phyloP scores from a whole-genome alignment of 495 filamentous ascomycete genomes.

The Amphirosellinia nigrospora region DNA sequence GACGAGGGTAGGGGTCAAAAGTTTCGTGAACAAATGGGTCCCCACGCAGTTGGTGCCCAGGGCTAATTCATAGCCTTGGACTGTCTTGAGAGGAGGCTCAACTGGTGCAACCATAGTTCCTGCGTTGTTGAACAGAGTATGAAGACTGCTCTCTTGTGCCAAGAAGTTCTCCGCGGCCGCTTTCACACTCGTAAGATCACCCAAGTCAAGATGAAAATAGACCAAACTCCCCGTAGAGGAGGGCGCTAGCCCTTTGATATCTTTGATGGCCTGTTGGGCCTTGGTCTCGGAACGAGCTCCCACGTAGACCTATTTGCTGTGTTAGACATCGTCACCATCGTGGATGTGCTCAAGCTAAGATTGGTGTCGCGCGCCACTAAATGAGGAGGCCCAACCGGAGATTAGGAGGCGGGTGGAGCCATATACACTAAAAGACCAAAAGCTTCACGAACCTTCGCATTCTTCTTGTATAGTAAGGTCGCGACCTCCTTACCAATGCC shows the following conservation, averaged over 20 bases:
- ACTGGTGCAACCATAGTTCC: constrained; percentile 41
- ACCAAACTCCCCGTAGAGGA: constrained; percentile 25
- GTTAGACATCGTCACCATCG: neutral
- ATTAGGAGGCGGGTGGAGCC: constrained; percentile 33
- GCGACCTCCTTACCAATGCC: constrained; percentile 49
- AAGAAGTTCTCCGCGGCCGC: constrained; percentile 29
- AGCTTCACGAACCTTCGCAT: constrained; percentile 35
- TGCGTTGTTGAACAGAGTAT: constrained; percentile 35
- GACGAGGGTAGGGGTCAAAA: constrained; percentile 46
- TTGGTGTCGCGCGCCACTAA: neutral
- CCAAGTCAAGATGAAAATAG: constrained; percentile 31
- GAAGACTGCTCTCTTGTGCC: constrained; percentile 24
- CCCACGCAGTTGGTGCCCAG: constrained; percentile 51
- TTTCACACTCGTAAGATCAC: constrained; percentile 27
- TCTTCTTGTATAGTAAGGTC: constrained; percentile 44
- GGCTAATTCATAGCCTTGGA: constrained; percentile 50
- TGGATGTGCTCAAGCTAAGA: neutral
- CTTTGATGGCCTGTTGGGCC: constrained; percentile 31
- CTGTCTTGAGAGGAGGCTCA: constrained; percentile 30
- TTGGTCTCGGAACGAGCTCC: constrained; percentile 46
- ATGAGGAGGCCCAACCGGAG: neutral
- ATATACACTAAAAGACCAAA: neutral
- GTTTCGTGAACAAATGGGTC: constrained; percentile 49
- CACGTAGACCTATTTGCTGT: constrained; percentile 49
- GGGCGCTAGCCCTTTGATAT: constrained; percentile 25